These are phyloP conservation scores for Lignosus rhinocerotis DNA, from an alignment of 1,284 basidiomycete genomes.

Conservation along the genomic window DNA sequence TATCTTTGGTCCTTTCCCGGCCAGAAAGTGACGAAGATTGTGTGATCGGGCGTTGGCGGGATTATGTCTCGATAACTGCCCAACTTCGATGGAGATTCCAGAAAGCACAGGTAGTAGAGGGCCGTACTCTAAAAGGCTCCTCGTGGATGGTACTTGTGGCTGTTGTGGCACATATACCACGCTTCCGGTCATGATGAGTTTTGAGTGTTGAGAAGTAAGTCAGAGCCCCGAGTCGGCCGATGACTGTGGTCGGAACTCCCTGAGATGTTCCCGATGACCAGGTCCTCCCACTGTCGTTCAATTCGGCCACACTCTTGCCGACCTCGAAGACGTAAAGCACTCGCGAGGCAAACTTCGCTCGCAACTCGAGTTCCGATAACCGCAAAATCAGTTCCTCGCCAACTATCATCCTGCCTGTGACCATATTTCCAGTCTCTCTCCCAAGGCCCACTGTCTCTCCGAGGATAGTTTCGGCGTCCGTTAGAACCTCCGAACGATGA, in stretches of 20 bases:
- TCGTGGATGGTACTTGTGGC: neutral
- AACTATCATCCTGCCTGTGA: too few relatives aligned
- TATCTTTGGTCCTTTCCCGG: too few relatives aligned
- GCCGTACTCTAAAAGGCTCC: neutral
- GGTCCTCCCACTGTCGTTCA: neutral
- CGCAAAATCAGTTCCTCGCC: too few relatives aligned
- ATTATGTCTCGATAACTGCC: neutral
- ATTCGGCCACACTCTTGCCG: constrained; percentile 6
- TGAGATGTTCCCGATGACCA: neutral
- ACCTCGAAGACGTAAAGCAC: neutral
- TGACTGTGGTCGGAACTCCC: neutral
- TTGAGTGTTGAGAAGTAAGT: neutral
- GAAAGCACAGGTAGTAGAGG: neutral
- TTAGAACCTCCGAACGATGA: neutral
- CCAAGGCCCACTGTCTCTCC: neutral
- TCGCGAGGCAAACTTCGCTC: neutral
- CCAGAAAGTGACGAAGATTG: too few relatives aligned
- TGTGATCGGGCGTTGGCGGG: too few relatives aligned
- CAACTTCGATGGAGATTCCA: neutral
- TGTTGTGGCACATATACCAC: neutral
- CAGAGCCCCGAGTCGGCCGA: neutral
- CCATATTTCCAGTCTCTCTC: too few relatives aligned
- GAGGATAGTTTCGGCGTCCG: neutral
- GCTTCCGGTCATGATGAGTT: neutral
- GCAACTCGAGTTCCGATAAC: neutral